Evolutionary conservation across 2,329 filamentous ascomycete genomes (phyloP), one percentile per base, ranked within the genome.

Genomic region (Didymella arachidicola): DNA sequence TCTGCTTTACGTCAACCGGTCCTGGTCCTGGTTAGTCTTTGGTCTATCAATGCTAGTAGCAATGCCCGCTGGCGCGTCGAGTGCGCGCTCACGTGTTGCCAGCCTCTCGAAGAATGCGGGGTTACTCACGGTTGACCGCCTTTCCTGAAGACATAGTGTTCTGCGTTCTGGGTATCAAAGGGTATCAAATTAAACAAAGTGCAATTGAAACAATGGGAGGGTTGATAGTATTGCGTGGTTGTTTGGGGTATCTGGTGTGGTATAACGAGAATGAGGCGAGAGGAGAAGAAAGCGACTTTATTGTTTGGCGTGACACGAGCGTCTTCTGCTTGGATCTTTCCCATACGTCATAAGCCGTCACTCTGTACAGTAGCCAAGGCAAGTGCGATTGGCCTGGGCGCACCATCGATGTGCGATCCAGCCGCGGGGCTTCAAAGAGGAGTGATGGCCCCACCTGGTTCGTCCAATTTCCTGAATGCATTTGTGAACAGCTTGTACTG

Each of bases 1-100:
- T 94, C 77, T 86, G 78, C 81, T 90, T 88, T 61, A 84, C 72
- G 78, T 95, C 85, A 62, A 86, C 89, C 30, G 92, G 91, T 69
- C 68, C 68, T 70, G 47, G 4, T n/a, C 12, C 4, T 18, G 93
- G 72, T 94, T 89, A 57, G 73, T 63, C 36, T 67, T 64, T 43
- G 26, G 11, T 44, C 22, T 4, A 7, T 19, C 6, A 2, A 36
- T 34, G 10, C 29, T 18, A 25, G 5, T 29, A 32, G 4, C 26
- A 7, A 3, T 19, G 5, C 12, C 26, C 16, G 7, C 4, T 8
- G 4, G 38, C 32, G 39, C 29, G 26, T 7, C 14, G 26, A 29
- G 7, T 41, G 36, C 27, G 18, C 46, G 26, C 22, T 18, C 27
- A 34, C 38, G 47, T 47, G 42, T 27, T 42, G 5, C 48, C 51